phyloP scores from a whole-genome alignment of 2,329 filamentous ascomycete species.

The Orbilia brochopaga region DNA sequence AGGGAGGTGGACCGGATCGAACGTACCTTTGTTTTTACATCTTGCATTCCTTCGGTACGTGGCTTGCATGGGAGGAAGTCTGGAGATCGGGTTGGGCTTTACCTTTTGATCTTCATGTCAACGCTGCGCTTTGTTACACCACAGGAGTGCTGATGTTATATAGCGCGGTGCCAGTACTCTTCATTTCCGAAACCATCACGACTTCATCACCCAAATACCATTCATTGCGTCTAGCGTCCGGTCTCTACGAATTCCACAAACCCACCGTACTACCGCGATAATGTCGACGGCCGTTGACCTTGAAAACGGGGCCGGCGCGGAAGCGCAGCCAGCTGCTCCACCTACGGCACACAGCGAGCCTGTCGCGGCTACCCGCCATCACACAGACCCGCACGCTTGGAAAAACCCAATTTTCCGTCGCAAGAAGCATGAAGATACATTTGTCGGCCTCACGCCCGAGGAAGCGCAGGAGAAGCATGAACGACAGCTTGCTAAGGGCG shows the following conservation, averaged over 20 bases:
- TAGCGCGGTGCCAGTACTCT: no score
- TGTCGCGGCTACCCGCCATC: background rate
- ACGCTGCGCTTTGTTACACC: no score
- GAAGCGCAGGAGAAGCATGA: conserved; percentile 3
- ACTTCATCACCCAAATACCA: background rate
- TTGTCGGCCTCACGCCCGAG: conserved; percentile 21
- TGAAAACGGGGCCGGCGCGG: conserved; percentile 27
- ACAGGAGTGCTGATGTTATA: no score
- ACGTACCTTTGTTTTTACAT: no score
- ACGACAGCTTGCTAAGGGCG: conserved; percentile 1
- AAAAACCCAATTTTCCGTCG: conserved; percentile 42
- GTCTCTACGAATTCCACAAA: background rate
- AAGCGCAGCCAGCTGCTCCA: conserved; percentile 4
- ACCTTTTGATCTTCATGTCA: no score
- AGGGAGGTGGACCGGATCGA: background rate
- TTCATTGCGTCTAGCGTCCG: background rate
- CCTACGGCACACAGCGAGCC: conserved; percentile 1
- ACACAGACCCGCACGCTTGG: conserved; percentile 23
- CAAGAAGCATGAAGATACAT: conserved; percentile 22
- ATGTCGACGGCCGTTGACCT: conserved; percentile 37
- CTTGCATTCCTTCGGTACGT: no score
- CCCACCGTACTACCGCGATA: background rate
- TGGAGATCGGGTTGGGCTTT: no score
- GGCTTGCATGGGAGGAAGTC: no score
- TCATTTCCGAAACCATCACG: no score